phyloP scores from a whole-genome alignment of 306 rosid genomes.

The Begonia peltatifolia region DNA sequence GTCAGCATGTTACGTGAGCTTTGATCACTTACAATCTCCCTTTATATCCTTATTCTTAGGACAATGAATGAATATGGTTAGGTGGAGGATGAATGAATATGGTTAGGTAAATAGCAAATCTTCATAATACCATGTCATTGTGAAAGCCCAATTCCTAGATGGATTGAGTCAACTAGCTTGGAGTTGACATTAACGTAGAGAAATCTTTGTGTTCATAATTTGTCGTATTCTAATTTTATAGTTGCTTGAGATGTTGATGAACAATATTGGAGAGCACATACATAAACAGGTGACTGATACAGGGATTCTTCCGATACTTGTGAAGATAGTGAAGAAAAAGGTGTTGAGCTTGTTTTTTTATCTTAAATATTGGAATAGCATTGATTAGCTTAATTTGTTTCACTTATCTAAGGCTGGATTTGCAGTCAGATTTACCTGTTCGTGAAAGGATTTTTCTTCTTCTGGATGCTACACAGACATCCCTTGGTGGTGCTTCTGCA shows the following conservation, averaged over 20 bases:
- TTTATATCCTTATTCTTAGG: too few relatives aligned
- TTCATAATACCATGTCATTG: too few relatives aligned
- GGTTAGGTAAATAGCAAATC: too few relatives aligned
- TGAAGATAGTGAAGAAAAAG: conserved; percentile 94
- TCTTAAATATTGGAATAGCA: neutral
- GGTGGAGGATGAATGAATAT: too few relatives aligned
- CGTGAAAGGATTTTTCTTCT: conserved; percentile 88
- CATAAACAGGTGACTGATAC: conserved; percentile 74
- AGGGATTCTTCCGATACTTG: conserved; percentile 66
- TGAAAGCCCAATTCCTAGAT: too few relatives aligned
- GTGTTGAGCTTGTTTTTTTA: conserved; percentile 20
- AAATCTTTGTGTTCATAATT: neutral
- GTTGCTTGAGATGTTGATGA: conserved; percentile 95
- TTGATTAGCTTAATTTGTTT: neutral
- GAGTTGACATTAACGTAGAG: too few relatives aligned
- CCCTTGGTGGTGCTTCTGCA: conserved; percentile 94
- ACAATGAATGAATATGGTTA: too few relatives aligned
- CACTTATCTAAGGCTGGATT: conserved; percentile 4
- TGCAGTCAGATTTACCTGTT: conserved; percentile 76
- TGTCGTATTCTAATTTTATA: conserved; percentile 21
- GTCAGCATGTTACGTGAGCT: neutral
- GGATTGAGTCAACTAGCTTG: too few relatives aligned
- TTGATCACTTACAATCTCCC: too few relatives aligned
- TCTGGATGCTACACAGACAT: conserved; percentile 90
- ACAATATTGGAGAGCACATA: conserved; percentile 76